Base-by-base conservation (phyloP, 2,329 filamentous ascomycete species). In the Monilinia aucupariae region DNA sequence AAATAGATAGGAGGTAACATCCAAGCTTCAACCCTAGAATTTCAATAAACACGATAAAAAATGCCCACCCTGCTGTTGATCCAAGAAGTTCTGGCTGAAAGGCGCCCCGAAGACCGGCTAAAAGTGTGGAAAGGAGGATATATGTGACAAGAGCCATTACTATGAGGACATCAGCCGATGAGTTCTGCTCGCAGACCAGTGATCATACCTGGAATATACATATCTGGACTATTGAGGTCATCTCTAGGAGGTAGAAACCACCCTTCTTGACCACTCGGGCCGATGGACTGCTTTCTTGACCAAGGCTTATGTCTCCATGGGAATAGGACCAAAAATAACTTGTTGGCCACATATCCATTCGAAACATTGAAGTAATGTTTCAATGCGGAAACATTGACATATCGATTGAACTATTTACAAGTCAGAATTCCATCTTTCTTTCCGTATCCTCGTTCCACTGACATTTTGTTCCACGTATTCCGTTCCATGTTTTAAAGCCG, bases 281-380 rank as follows among this genome's bases (percentile, higher is more conserved):
- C 86, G 63, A 87, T 82, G 63, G 88, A 81, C 75, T 96, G 91
- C 76, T 96, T 92, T 68, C 96, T 89, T 65, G 91, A 96, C 94
- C 94, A 99, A 7, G 93, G 93, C 79, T 92, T 92, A 77, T 99
- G 96, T 70, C 93, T 85, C 93, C 94, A 99, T 61, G 94, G 94
- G 77, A 97, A 96, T 65, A 99, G 86, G 64, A 99, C 93, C 64
- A 99, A 85, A 74, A 89, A 86, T 64, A 99, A 83, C 78, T 99
- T 99, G 78, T 88, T 91, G 74, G 96, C 82, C 74, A 99, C 94
- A 77, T 99, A 99, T 64, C 85, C 90, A 81, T 99, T 99, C 69
- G 92, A 96, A 68, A 99, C 94, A 78, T 97, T 97, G 81, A 99
- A 99, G 82, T 97, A 99, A 78, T 97, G 94, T 78, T 99, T 99